These are phyloP conservation scores for Berberis thunbergii DNA, from an alignment of 164 flowering plant genomes.

Conservation along the genomic window DNA sequence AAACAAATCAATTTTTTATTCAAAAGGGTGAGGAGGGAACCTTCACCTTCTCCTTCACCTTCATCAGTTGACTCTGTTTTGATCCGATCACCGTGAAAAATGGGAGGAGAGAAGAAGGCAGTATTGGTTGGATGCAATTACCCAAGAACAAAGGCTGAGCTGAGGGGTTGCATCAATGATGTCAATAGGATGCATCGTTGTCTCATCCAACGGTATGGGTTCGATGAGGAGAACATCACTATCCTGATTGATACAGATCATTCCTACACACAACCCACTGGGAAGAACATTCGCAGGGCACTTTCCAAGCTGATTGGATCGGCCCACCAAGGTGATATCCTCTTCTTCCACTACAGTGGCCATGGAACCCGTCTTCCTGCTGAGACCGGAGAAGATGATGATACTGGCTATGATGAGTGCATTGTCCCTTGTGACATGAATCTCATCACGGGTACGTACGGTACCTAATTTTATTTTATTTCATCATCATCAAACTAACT, in stretches of 20 bases:
- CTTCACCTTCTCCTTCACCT: neutral
- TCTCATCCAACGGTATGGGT: conserved; percentile 61
- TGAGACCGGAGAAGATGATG: conserved; percentile 91
- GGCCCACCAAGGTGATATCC: conserved; percentile 56
- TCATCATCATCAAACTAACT: neutral
- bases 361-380: conserved; percentile 97
- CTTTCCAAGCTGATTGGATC: conserved; percentile 38
- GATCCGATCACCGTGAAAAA: neutral
- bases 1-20: no score
- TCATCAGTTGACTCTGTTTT: neutral
- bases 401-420: conserved; percentile 94
- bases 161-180: conserved; percentile 90
- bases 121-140: conserved; percentile 82
- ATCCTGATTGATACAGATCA: conserved; percentile 78
- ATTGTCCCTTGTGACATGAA: conserved; percentile 96
- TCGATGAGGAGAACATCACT: conserved; percentile 56
- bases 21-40: neutral
- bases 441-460: conserved; percentile 67
- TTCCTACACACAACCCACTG: conserved; percentile 74
- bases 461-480: neutral
- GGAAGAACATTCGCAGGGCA: conserved; percentile 66
- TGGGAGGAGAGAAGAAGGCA: conserved; percentile 45
- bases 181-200: conserved; percentile 52
- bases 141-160: conserved; percentile 84
- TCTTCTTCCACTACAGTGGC: conserved; percentile 91